Conservation (phyloP, 2,329 filamentous ascomycete species). For the Botrytis fragariae region DNA sequence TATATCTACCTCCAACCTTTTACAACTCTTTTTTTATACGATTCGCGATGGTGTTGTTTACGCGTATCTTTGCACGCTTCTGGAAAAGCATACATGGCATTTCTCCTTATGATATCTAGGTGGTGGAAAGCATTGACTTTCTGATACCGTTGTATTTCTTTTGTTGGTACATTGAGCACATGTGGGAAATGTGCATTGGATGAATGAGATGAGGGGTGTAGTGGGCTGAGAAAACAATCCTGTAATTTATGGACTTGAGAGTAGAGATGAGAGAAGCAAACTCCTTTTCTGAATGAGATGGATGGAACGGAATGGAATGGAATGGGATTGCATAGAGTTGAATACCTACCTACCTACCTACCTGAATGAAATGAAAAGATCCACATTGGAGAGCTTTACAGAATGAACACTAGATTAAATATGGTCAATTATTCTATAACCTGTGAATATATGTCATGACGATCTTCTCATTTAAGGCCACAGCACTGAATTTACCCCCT, state of each 20-base stretch:
- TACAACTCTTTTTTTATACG: not conserved
- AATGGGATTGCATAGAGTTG: not conserved
- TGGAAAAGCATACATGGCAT: slow-evolving; percentile 19
- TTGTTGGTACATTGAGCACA: slow-evolving; percentile 2
- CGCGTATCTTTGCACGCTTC: not conserved
- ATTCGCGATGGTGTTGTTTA: not conserved
- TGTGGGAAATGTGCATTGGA: not conserved
- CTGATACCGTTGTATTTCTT: not conserved
- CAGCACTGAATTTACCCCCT: not conserved
- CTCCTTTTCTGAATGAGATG: not conserved
- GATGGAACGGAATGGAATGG: not conserved
- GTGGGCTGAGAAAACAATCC: not conserved
- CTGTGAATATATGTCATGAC: not conserved
- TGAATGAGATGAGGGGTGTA: not conserved
- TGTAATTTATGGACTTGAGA: slow-evolving; percentile 17
- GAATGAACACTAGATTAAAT: not conserved
- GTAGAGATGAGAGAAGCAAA: not conserved
- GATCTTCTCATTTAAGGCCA: not conserved
- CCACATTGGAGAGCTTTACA: not conserved
- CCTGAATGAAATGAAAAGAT: not conserved
- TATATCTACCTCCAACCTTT: not conserved
- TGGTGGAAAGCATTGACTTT: not conserved
- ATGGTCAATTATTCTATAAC: not conserved
- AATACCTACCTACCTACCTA: not conserved
- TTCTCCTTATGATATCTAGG: slow-evolving; percentile 21